These are phyloP conservation scores for Mortierella sp. DNA, from an alignment of 371 early-diverging fungal species.

Conservation along the genomic window DNA sequence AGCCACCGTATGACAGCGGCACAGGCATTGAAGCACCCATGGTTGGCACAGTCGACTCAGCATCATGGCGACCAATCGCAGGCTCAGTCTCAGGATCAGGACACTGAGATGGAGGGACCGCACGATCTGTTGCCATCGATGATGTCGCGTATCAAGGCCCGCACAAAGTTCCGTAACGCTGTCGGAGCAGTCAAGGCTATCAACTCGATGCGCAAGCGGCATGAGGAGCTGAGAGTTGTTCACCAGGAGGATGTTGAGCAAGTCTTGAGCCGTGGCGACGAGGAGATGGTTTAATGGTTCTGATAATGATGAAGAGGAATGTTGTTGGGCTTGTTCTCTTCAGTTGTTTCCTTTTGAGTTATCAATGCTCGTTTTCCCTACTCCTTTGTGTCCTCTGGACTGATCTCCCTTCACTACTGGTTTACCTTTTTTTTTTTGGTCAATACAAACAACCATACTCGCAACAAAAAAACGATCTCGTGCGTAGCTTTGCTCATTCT, in stretches of 20 bases:
- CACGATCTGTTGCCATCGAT: conserved; percentile 81
- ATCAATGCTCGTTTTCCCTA: too few relatives aligned
- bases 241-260: conserved; percentile 46
- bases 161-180: conserved; percentile 80
- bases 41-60: conserved; percentile 61
- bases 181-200: conserved; percentile 63
- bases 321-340: neutral
- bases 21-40: conserved; percentile 81
- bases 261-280: conserved; percentile 43
- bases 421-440: conserved; percentile 6
- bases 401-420: too few relatives aligned
- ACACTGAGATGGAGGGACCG: conserved; percentile 42
- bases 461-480: neutral
- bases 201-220: conserved; percentile 51
- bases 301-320: too few relatives aligned
- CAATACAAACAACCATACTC: neutral
- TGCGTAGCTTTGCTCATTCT: neutral
- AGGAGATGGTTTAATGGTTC: conserved; percentile 42
- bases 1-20: conserved; percentile 80
- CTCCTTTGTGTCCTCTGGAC: too few relatives aligned
- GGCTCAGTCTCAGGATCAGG: conserved; percentile 24
- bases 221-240: conserved; percentile 42
- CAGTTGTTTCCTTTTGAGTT: neutral
- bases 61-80: conserved; percentile 16
- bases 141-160: conserved; percentile 86